Evolutionary conservation across 768 basidiomycete species (phyloP).

Genomic region (Podaxis rugospora): DNA sequence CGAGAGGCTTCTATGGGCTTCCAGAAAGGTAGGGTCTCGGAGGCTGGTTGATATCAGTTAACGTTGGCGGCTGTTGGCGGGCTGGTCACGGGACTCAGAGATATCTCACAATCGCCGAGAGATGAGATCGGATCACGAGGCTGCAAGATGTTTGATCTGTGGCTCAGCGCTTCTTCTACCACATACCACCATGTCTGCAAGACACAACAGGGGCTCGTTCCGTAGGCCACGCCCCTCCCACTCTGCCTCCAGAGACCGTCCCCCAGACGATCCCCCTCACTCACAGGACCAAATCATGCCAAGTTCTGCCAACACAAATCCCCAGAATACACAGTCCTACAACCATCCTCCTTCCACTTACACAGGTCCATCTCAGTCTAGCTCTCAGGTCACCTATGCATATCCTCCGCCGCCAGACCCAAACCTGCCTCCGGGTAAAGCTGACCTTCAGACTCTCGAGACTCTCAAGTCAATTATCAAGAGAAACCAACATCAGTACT

Average conservation of each 20-base stretch:
- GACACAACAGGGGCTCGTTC: neutral
- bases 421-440: slow-evolving; percentile 47
- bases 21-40: neutral
- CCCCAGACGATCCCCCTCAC: neutral
- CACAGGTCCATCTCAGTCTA: neutral
- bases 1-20: slow-evolving; percentile 1
- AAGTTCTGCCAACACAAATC: neutral
- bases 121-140: slow-evolving; percentile 2
- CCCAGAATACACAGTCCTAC: neutral
- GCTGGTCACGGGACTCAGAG: neutral
- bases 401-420: neutral
- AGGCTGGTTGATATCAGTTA: neutral
- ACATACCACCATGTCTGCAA: neutral
- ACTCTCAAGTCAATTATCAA: slow-evolving; percentile 72
- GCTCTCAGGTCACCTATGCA: neutral
- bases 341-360: neutral
- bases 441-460: slow-evolving; percentile 71
- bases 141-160: neutral
- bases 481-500: slow-evolving; percentile 68
- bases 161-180: neutral
- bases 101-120: neutral
- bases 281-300: too few species aligned
- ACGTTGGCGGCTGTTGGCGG: neutral
- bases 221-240: neutral
- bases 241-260: neutral